Evolutionary conservation across 805 yeast species (phyloP), one percentile per base, ranked within the genome.

Genomic region (Nematodospora valgi): DNA sequence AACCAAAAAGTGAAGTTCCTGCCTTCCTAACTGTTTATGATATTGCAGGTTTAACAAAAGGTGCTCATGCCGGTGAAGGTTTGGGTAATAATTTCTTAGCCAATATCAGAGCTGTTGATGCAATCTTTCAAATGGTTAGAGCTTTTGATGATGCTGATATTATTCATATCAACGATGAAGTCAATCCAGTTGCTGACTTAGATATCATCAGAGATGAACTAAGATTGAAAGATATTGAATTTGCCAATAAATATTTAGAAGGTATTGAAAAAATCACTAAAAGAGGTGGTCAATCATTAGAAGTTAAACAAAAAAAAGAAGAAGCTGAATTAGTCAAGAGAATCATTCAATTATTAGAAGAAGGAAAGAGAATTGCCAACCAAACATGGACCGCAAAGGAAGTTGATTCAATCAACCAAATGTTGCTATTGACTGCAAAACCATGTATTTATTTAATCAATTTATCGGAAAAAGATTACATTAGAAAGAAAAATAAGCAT

Each of bases 131-230:
- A 70, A 96, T 93, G 46, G 98, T 93, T 33, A 82, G 98, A 68
- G 86, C 95, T 67, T 93, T 93, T 56, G 96, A 88, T 58, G 98
- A 93, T 64, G 94, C 96, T 24, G 98, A 93, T 59, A 93, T 93
- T 54, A 88, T 89, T 51, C 98, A 93, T 68, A 85, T 93, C 53
- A 96, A 88, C 68, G 96, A 89, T 53, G 70, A 64, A 45, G 98
- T 93, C 44, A 80, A 93, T 66, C 98, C 98, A 45, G 81, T 78
- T 34, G 86, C 95, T 59, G 98, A 93, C 68, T 77, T 93, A 67
- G 93, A 86, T 47, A 91, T 93, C 59, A 86, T 93, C 58, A 74
- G 76, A 48, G 86, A 84, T 46, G 98, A 93, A 72, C 78, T 93
- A 64, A 82, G 96, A 69, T 75, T 91, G 59, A 93, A 93, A 71